Evolutionary conservation across 208 protist species (phyloP).

Genomic region (Spongospora subterranea): DNA sequence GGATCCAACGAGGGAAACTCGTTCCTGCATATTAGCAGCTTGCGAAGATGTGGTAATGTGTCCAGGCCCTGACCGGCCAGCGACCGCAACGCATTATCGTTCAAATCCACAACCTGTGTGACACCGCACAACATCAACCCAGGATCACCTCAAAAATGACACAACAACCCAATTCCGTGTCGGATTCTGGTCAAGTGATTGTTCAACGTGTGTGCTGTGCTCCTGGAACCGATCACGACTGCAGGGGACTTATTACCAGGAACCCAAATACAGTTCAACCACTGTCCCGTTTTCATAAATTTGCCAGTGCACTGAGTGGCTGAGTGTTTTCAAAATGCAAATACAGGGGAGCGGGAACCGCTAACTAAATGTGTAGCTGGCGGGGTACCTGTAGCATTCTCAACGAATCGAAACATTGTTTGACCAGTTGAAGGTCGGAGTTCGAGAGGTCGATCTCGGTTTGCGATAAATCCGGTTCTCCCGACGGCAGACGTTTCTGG

Average conservation of each 20-base stretch:
- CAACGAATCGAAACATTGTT: background rate
- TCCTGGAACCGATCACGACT: too few species aligned
- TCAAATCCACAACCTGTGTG: background rate
- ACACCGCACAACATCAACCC: background rate
- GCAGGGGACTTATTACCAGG: too few species aligned
- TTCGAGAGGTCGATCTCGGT: constrained; percentile 24
- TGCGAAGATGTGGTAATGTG: background rate
- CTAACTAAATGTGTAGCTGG: too few species aligned
- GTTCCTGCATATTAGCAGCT: background rate
- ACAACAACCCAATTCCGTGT: too few species aligned
- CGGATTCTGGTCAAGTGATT: too few species aligned
- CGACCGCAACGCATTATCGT: constrained; percentile 25
- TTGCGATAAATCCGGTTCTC: background rate
- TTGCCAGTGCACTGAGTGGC: too few species aligned
- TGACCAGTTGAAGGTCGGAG: constrained; percentile 50
- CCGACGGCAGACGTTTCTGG: background rate
- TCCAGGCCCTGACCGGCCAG: constrained; percentile 43
- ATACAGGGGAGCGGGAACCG: too few species aligned
- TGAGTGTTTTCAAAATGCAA: too few species aligned
- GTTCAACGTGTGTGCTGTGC: too few species aligned
- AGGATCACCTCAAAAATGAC: too few species aligned
- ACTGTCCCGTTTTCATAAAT: background rate
- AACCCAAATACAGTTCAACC: too few species aligned
- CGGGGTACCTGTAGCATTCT: constrained; percentile 13
- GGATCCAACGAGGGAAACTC: constrained; percentile 40